Conservation (phyloP, 2,329 filamentous ascomycete genomes). For the Pseudogymnoascus sp. region DNA sequence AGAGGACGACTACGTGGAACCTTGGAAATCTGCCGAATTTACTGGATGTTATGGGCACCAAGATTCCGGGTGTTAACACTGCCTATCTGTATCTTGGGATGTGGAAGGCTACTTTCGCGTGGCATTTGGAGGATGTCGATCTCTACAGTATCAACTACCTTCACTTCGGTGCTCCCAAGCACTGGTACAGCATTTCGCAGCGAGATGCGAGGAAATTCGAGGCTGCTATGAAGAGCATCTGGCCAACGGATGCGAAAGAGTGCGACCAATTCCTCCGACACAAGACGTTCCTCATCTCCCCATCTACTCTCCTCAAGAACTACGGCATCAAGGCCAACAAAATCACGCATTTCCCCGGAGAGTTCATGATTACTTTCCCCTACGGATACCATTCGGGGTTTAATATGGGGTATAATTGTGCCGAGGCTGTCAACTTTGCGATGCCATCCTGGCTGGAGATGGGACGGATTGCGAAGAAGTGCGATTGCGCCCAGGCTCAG, state of each 20-base stretch:
- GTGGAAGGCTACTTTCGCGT: conserved; percentile 99
- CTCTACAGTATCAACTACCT: conserved; percentile 99
- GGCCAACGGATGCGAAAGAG: conserved; percentile 89
- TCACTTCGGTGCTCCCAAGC: conserved; percentile 95
- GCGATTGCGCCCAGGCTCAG: conserved; percentile 86
- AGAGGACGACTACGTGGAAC: conserved; percentile 80
- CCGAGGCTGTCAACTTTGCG: conserved; percentile 97
- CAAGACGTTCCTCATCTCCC: conserved; percentile 95
- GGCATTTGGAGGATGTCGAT: conserved; percentile 97
- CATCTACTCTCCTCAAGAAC: conserved; percentile 74
- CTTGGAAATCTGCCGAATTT: conserved; percentile 90
- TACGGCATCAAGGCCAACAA: conserved; percentile 96
- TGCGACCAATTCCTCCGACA: conserved; percentile 95
- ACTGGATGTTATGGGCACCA: conserved; percentile 86
- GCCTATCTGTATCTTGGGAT: conserved; percentile 96
- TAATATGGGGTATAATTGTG: conserved; percentile 97
- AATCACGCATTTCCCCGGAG: conserved; percentile 87
- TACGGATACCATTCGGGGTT: conserved; percentile 98
- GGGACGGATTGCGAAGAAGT: conserved; percentile 92
- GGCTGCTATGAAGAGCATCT: conserved; percentile 88
- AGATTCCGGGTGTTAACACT: conserved; percentile 95
- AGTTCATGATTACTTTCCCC: conserved; percentile 97
- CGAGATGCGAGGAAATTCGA: conserved; percentile 90
- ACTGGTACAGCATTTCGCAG: conserved; percentile 99
- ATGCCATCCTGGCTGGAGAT: conserved; percentile 92